Base-by-base conservation (phyloP, 768 basidiomycete genomes). In the Tephrocybe sp. region DNA sequence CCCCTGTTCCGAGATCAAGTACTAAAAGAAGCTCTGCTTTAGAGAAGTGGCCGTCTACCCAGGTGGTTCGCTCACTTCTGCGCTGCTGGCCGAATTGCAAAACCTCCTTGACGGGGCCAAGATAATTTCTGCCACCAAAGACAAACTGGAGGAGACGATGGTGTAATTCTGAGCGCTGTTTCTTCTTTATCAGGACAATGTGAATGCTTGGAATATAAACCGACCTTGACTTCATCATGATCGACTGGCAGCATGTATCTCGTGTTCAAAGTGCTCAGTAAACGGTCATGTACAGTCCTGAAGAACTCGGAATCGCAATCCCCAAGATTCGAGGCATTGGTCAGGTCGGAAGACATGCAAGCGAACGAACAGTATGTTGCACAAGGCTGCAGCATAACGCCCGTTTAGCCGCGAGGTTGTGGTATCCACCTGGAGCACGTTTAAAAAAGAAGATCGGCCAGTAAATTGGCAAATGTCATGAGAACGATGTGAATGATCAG, bases 71-170 rank as follows among this genome's bases (percentile, higher is more conserved):
- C 68, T 24, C 58, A 70, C 77, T 67, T 70, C 73, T 66, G 34
- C 34, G 34, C 8, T 75, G 73, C 54, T 73, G 65, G 41, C 77
- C 78, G 56, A 77, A 74, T 53, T 75, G 78, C 2, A 88, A 73
- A 18, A 75, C 77, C 45, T 81, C 75, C 45, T 73, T 76, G 4
- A 86, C 74, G 21, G 86, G 86, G 4, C 87, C 86, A 17, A 86
- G 70, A 58, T 86, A 86, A 61, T 81, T 84, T 60, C 74, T 78
- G 44, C 84, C 83, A 20, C 68, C 70, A 49, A 86, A 80, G 15
- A 88, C 75, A 60, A 86, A 88, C 58, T 85, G 76, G n/a, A 86
- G 64, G 66, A 86, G 74, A 43, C 81, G 75, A 61, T 88, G 86
- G 53, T 82, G 77, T 6, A 82, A 72, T 49, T 84, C 78, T 26